Evolutionary conservation across 768 basidiomycete genomes (phyloP).

Genomic region (Tulasnella sp.): DNA sequence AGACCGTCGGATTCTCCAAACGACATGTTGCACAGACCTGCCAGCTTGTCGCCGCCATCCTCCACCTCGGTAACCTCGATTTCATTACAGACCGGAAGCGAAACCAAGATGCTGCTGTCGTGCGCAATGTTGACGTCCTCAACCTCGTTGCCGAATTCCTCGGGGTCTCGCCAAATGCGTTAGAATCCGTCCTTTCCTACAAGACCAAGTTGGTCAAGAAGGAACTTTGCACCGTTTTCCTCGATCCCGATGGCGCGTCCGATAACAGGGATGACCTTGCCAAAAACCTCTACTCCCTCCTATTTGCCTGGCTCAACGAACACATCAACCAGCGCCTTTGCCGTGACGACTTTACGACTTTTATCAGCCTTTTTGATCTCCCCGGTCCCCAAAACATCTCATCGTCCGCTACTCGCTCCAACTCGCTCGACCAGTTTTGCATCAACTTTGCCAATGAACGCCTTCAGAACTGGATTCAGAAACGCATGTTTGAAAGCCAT

Average conservation of each 20-base stretch:
- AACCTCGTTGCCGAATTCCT: slow-evolving; percentile 81
- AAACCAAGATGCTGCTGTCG: slow-evolving; percentile 88
- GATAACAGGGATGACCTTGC: slow-evolving; percentile 92
- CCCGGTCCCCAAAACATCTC: slow-evolving; percentile 83
- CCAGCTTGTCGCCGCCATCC: slow-evolving; percentile 87
- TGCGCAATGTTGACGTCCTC: slow-evolving; percentile 73
- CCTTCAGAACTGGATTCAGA: slow-evolving; percentile 70
- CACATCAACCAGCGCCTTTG: slow-evolving; percentile 92
- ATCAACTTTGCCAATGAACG: slow-evolving; percentile 95
- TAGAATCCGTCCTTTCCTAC: slow-evolving; percentile 78
- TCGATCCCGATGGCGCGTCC: slow-evolving; percentile 86
- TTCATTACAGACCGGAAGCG: slow-evolving; percentile 71
- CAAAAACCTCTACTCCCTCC: slow-evolving; percentile 81
- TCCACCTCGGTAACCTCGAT: slow-evolving; percentile 92
- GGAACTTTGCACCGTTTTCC: slow-evolving; percentile 93
- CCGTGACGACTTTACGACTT: slow-evolving; percentile 82
- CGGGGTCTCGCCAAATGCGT: slow-evolving; percentile 56
- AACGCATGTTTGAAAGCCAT: slow-evolving; percentile 65
- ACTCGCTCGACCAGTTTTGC: slow-evolving; percentile 93
- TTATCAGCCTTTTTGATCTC: slow-evolving; percentile 88
- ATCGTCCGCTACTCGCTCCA: slow-evolving; percentile 51
- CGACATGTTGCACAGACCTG: slow-evolving; percentile 91
- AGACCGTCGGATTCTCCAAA: slow-evolving; percentile 86
- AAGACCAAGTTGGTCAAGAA: slow-evolving; percentile 87
- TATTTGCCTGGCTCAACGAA: slow-evolving; percentile 95